Conservation (phyloP, 2,329 filamentous ascomycete genomes). For the Bipolaris victoriae region DNA sequence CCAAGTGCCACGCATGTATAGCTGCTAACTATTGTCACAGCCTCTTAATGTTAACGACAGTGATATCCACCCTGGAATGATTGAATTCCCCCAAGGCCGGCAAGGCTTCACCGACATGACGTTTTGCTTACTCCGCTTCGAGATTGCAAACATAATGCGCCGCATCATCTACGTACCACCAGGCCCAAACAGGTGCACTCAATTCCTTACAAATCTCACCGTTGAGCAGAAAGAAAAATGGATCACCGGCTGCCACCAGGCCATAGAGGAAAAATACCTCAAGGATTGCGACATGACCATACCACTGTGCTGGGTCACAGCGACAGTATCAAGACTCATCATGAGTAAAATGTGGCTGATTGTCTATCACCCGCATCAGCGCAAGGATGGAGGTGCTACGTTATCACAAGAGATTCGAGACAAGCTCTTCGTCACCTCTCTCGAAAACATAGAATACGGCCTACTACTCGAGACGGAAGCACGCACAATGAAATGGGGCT, state of each 20-base stretch:
- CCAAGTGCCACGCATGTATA: too few species aligned
- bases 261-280: conserved; percentile 58
- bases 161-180: conserved; percentile 55
- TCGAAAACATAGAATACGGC: conserved; percentile 77
- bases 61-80: conserved; percentile 59
- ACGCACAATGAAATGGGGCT: conserved; percentile 67
- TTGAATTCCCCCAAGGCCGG: conserved; percentile 55
- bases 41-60: conserved; percentile 64
- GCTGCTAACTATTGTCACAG: conserved; percentile 24
- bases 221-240: conserved; percentile 57
- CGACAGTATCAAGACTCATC: conserved; percentile 71
- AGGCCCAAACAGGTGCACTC: conserved; percentile 49
- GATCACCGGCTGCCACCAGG: conserved; percentile 56
- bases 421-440: conserved; percentile 71
- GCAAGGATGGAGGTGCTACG: conserved; percentile 60
- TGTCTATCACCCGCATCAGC: conserved; percentile 75
- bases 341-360: conserved; percentile 80
- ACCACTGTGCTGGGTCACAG: conserved; percentile 71
- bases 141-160: conserved; percentile 57
- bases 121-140: conserved; percentile 60
- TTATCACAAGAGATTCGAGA: conserved; percentile 69
- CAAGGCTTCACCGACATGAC: conserved; percentile 65
- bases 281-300: conserved; percentile 60
- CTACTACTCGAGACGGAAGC: conserved; percentile 69
- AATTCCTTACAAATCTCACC: conserved; percentile 53